A percentile compares a stretch with the other conserved stretches of the same genome.
phyloP scores from a whole-genome alignment of 495 filamentous ascomycete species.

The Chaetomium cochliodes region DNA sequence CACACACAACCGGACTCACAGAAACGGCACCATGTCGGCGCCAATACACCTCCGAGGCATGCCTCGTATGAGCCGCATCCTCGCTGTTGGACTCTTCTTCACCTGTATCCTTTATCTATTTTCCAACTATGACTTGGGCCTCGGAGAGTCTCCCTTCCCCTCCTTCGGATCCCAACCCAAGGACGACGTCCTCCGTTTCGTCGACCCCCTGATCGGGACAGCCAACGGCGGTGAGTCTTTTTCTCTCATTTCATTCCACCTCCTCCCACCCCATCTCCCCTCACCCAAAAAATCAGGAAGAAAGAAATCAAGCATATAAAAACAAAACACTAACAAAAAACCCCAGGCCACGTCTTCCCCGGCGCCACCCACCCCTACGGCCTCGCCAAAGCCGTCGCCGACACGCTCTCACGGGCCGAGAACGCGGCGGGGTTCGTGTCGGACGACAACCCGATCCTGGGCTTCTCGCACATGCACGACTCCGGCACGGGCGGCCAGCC shows the following conservation, averaged over 20 bases:
- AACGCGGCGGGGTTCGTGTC: conserved; percentile 67
- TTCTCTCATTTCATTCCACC: neutral
- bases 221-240: conserved; percentile 53
- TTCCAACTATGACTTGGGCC: conserved; percentile 26
- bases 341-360: conserved; percentile 65
- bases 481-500: conserved; percentile 57
- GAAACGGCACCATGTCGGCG: conserved; percentile 20
- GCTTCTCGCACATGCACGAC: conserved; percentile 68
- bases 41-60: conserved; percentile 35
- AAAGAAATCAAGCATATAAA: too few species aligned
- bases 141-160: conserved; percentile 23
- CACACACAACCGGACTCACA: neutral
- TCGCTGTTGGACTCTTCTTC: conserved; percentile 34
- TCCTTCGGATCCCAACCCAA: conserved; percentile 24
- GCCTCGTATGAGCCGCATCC: conserved; percentile 40
- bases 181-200: conserved; percentile 38
- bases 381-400: conserved; percentile 72
- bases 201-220: conserved; percentile 62
- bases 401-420: conserved; percentile 51
- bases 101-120: conserved; percentile 35
- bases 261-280: neutral
- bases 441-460: conserved; percentile 50
- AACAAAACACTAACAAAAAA: conserved; percentile 1
- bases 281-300: too few species aligned
- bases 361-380: conserved; percentile 69